Conservation (phyloP, 129 eudicot species). For the Tagetes erecta region DNA sequence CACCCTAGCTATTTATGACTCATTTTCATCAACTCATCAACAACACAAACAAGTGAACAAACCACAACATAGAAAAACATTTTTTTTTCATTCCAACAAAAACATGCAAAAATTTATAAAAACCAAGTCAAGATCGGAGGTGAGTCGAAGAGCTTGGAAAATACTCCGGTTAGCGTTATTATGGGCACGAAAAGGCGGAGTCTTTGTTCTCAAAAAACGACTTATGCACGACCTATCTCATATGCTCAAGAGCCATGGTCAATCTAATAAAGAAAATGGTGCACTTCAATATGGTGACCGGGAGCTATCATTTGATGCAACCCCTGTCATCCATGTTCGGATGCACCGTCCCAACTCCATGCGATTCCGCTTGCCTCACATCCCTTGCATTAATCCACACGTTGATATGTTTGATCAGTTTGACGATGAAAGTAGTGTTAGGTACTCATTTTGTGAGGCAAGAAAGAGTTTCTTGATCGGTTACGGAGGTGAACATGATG, state of each 20-base stretch:
- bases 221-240: slow-evolving; percentile 29
- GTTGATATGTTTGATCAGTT: slow-evolving; percentile 40
- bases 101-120: background rate
- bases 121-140: slow-evolving; percentile 25
- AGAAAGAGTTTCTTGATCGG: slow-evolving; percentile 39
- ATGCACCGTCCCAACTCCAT: slow-evolving; percentile 82
- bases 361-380: slow-evolving; percentile 62
- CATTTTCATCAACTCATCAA: background rate
- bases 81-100: background rate
- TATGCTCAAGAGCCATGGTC: slow-evolving; percentile 29
- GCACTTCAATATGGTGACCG: slow-evolving; percentile 61
- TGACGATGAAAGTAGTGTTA: slow-evolving; percentile 12
- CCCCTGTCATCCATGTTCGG: slow-evolving; percentile 63
- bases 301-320: slow-evolving; percentile 74
- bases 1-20: background rate
- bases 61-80: background rate
- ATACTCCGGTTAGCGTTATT: slow-evolving; percentile 56
- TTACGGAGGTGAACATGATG: slow-evolving; percentile 20
- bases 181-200: slow-evolving; percentile 81
- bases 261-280: slow-evolving; percentile 25
- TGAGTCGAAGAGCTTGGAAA: slow-evolving; percentile 60
- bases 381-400: slow-evolving; percentile 70
- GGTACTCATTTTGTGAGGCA: slow-evolving; percentile 24
- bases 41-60: background rate
- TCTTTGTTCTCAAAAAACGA: slow-evolving; percentile 38